Evolutionary conservation across 2,329 filamentous ascomycete species (phyloP), one percentile per base, ranked within the genome.

Genomic region (Lecanoromycetidae sp.): DNA sequence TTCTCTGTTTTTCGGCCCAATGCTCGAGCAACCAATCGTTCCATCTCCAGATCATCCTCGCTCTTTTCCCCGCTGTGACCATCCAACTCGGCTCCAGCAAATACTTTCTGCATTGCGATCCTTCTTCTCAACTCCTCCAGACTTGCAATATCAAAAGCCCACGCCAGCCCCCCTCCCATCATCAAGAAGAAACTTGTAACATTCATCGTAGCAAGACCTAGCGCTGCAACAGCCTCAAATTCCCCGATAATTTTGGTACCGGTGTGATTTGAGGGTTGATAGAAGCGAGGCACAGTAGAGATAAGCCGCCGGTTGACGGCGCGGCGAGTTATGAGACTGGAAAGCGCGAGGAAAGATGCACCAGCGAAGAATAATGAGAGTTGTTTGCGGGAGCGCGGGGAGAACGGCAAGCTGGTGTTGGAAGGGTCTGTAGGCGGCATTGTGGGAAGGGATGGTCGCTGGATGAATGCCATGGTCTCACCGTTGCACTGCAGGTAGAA

Each of bases 201-300:
- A 57, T 94, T 94, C 56, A 95, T 73, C 0, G 88, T 94, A 0
- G 90, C 91, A 29, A 95, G 70, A 40, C 81, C 84, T 19, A 98
- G 70, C 0, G 90, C 90, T 64, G 94, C 84, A 27, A 83, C 66
- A 1, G 90, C 90, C 53, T 95, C 81, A 32, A 83, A 61, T 1
- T 77, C 73, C 6, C 80, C 79, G 58, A 81, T 82, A 23, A 77
- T 71, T 4, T 43, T 48, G 3, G 65, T 60, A 6, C 57, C 56
- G 12, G 60, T 35, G 54, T 69, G 64, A 55, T 76, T 77, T 62
- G 76, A 80, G 36, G 74, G 76, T 12, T 76, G 68, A 71, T 83
- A 94, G 68, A 83, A 90, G 38, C 74, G 75, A 9, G 88, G 87
- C 32, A 77, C 66, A 10, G 77, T 68, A 19, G 76, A 70, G 19